Percentiles rank a stretch among this genome's conserved stretches.
These are phyloP conservation scores for Neopestalotiopsis sp. DNA, from an alignment of 2,329 filamentous ascomycete species.

Conservation along the genomic window DNA sequence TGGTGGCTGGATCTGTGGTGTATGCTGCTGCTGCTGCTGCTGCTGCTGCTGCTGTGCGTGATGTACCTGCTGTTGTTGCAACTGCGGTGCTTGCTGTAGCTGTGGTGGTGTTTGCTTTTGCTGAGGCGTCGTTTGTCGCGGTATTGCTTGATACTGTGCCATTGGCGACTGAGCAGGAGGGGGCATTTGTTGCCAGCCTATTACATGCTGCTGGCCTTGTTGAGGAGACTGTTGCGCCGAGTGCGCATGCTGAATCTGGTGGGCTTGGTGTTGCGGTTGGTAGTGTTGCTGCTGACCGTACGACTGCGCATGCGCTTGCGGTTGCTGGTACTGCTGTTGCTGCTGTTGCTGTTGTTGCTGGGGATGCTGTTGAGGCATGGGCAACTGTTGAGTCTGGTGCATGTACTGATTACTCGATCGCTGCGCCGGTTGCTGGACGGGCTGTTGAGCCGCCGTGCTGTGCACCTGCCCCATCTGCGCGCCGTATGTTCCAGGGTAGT, in stretches of 20 bases:
- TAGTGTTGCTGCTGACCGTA: conserved; percentile 19
- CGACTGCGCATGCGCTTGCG: conserved; percentile 14
- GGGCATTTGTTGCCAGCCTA: conserved; percentile 32
- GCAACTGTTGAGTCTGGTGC: conserved; percentile 11
- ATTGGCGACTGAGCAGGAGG: conserved; percentile 30
- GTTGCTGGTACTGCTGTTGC: conserved; percentile 14
- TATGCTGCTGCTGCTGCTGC: not conserved
- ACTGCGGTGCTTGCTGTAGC: conserved; percentile 23
- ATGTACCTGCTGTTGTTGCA: conserved; percentile 24
- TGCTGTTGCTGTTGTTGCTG: conserved; percentile 19
- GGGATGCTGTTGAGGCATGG: conserved; percentile 17
- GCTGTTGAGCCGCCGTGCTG: conserved; percentile 16
- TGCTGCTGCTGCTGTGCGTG: not conserved
- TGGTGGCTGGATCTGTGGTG: not conserved
- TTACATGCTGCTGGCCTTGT: conserved; percentile 26
- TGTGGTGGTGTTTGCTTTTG: conserved; percentile 20
- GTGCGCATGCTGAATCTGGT: conserved; percentile 15
- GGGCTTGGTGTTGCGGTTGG: conserved; percentile 18
- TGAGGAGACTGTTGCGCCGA: conserved; percentile 2
- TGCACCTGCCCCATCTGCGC: conserved; percentile 19
- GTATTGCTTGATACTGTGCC: conserved; percentile 49
- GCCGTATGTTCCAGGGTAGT: conserved; percentile 23
- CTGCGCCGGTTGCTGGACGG: conserved; percentile 17
- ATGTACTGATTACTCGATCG: conserved; percentile 12
- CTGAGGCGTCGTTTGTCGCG: conserved; percentile 34